phyloP scores from a whole-genome alignment of 495 filamentous ascomycete species.

The Saxophila tyrrhenica region DNA sequence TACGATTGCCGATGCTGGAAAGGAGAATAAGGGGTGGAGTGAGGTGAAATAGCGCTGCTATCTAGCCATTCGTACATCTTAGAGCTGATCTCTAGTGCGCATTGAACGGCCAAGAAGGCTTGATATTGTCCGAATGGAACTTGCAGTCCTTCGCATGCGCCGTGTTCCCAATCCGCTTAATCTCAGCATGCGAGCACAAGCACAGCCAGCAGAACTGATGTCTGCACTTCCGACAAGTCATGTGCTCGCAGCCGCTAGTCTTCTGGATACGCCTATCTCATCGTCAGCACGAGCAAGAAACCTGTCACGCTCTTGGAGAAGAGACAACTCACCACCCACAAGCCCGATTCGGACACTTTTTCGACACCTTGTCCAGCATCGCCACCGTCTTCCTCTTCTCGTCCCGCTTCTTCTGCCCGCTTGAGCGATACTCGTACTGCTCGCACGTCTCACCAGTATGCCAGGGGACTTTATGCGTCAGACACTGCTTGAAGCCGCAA shows the following conservation, averaged over 20 bases:
- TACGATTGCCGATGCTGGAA: slow-evolving; percentile 20
- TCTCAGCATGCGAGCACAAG: slow-evolving; percentile 14
- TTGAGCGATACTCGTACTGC: slow-evolving; percentile 27
- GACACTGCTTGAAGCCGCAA: slow-evolving; percentile 32
- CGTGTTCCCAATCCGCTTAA: slow-evolving; percentile 17
- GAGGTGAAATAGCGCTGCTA: slow-evolving; percentile 21
- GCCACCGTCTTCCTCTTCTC: slow-evolving; percentile 19
- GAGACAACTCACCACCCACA: slow-evolving; percentile 16
- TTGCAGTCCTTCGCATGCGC: slow-evolving; percentile 18
- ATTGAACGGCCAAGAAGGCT: slow-evolving; percentile 15
- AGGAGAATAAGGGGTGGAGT: slow-evolving; percentile 20
- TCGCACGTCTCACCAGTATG: slow-evolving; percentile 33
- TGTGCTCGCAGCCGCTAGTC: slow-evolving; percentile 26
- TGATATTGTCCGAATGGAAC: slow-evolving; percentile 17
- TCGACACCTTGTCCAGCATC: slow-evolving; percentile 19
- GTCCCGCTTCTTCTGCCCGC: slow-evolving; percentile 17
- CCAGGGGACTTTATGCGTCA: slow-evolving; percentile 28
- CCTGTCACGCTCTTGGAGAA: background rate
- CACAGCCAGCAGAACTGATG: slow-evolving; percentile 29
- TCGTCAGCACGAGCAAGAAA: too few species aligned
- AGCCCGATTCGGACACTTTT: slow-evolving; percentile 23
- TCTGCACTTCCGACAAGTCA: slow-evolving; percentile 21
- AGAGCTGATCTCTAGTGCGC: slow-evolving; percentile 1
- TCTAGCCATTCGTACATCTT: too few species aligned
- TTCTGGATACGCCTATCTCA: slow-evolving; percentile 22